A percentile compares a stretch with the other conserved stretches of the same genome.
Conservation (phyloP, 441 rosid species). For the Brassica balearica region DNA sequence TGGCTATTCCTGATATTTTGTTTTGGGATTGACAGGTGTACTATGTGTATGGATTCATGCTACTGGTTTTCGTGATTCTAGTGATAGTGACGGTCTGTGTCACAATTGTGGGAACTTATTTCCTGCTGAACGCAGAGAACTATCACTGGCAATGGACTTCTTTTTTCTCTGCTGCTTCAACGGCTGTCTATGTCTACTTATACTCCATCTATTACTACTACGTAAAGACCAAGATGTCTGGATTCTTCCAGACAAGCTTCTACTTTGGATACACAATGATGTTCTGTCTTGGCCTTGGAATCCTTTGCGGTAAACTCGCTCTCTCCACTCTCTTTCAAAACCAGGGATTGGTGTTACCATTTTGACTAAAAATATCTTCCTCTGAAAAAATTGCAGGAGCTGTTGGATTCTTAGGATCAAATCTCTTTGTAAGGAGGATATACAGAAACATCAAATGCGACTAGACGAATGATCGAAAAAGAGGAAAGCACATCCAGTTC, state of each 20-base stretch:
- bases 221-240: conserved; percentile 95
- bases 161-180: conserved; percentile 93
- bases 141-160: conserved; percentile 99
- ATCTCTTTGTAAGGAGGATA: conserved; percentile 92
- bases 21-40: conserved; percentile 65
- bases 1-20: background rate
- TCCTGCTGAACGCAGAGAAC: conserved; percentile 94
- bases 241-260: conserved; percentile 98
- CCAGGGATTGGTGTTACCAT: background rate
- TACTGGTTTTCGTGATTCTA: conserved; percentile 88
- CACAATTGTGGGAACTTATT: conserved; percentile 92
- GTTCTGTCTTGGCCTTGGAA: conserved; percentile 96
- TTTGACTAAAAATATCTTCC: background rate
- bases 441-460: conserved; percentile 97
- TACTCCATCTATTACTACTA: conserved; percentile 91
- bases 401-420: conserved; percentile 89
- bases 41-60: conserved; percentile 95
- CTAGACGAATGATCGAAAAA: conserved; percentile 34
- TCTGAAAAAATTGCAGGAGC: conserved; percentile 64
- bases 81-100: conserved; percentile 90
- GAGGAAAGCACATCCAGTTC: conserved; percentile 17
- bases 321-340: conserved; percentile 9
- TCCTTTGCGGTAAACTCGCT: conserved; percentile 79
- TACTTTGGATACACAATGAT: conserved; percentile 97
- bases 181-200: conserved; percentile 89